Conservation (phyloP, 768 basidiomycete species). For the Mrakia hoshinonis region DNA sequence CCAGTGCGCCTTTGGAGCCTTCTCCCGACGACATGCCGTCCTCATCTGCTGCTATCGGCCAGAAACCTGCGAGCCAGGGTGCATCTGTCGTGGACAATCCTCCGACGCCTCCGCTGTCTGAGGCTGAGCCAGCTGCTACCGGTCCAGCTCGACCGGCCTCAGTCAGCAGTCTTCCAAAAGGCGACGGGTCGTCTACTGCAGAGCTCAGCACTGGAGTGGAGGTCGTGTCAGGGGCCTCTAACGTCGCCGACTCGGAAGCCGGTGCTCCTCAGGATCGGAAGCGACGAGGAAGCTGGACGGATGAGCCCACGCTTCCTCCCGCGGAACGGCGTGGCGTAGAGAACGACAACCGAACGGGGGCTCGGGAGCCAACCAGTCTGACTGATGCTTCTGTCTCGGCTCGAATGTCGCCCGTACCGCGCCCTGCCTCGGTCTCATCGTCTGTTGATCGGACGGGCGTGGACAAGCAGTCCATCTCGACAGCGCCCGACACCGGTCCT, state of each 20-base stretch:
- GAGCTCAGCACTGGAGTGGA: background rate
- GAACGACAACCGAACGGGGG: background rate
- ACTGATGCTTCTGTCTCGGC: too few relatives aligned
- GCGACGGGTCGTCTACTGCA: background rate
- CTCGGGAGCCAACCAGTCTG: too few relatives aligned
- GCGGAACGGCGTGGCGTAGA: background rate
- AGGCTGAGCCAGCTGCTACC: background rate
- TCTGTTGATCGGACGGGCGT: too few relatives aligned
- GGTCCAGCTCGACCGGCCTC: background rate
- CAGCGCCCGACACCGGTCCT: too few relatives aligned
- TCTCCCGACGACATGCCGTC: background rate
- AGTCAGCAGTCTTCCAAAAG: background rate
- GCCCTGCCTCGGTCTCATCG: too few relatives aligned
- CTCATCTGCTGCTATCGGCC: background rate
- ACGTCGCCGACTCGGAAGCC: background rate
- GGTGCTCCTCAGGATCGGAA: background rate
- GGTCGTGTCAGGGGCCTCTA: background rate
- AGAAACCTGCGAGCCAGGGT: background rate
- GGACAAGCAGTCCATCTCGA: too few relatives aligned
- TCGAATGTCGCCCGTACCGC: too few relatives aligned
- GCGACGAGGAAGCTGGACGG: constrained; percentile 2
- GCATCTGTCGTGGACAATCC: background rate
- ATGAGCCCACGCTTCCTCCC: constrained; percentile 2
- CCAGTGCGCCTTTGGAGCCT: background rate
- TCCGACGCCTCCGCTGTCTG: background rate